Evolutionary conservation across 306 rosid species (phyloP).

Genomic region (Astragalus glycyphyllos): DNA sequence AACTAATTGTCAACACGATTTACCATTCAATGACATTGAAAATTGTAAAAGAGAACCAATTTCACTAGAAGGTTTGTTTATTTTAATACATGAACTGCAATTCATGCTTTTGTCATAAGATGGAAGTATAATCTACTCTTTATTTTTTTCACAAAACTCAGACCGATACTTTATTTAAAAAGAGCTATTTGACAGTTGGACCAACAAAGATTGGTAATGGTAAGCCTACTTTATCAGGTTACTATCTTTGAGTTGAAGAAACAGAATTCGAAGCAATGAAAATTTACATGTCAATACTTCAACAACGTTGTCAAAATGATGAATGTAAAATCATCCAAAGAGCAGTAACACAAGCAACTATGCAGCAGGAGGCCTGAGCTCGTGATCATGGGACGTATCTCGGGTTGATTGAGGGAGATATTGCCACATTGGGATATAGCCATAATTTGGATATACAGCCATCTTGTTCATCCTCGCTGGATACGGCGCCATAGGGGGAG

Average conservation of each 20-base stretch:
- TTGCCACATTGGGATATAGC: conserved; percentile 88
- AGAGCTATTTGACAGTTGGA: conserved; percentile 12
- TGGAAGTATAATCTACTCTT: not conserved
- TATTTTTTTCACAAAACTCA: not conserved
- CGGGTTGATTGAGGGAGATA: conserved; percentile 71
- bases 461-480: conserved; percentile 74
- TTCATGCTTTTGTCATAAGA: too few species aligned
- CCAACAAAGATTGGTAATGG: conserved; percentile 3
- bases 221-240: conserved; percentile 42
- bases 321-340: conserved; percentile 37
- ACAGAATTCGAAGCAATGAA: conserved; percentile 45
- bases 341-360: conserved; percentile 37
- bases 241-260: conserved; percentile 1
- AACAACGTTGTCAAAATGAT: conserved; percentile 35
- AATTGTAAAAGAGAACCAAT: not conserved
- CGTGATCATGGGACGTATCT: conserved; percentile 90
- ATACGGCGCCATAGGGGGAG: conserved; percentile 74
- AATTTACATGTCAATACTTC: conserved; percentile 53
- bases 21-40: not conserved
- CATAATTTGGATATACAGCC: conserved; percentile 83
- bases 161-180: not conserved
- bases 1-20: not conserved
- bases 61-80: not conserved
- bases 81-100: too few species aligned
- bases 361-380: conserved; percentile 99